Conservation (phyloP, 2,329 filamentous ascomycete species). For the Sordariomycetes sp. region DNA sequence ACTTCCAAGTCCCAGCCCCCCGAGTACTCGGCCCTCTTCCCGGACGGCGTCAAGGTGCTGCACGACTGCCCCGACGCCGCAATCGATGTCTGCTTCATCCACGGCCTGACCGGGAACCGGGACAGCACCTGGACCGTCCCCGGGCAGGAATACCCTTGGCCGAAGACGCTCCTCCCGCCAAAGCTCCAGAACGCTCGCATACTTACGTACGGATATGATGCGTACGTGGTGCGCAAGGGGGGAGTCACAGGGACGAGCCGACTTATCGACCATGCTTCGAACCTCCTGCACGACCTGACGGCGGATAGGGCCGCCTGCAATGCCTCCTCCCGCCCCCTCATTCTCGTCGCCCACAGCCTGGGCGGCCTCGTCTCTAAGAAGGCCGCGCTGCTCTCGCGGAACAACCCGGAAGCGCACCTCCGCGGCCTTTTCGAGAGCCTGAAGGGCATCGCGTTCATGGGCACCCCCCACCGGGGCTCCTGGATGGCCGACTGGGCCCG, state of each 20-base stretch:
- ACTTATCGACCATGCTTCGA: conserved; percentile 17
- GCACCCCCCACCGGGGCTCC: conserved; percentile 23
- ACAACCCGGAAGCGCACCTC: conserved; percentile 17
- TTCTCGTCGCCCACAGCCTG: conserved; percentile 26
- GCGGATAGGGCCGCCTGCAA: conserved; percentile 10
- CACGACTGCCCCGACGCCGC: conserved; percentile 10
- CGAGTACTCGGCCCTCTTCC: conserved; percentile 1
- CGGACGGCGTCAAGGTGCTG: conserved; percentile 10
- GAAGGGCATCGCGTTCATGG: conserved; percentile 23
- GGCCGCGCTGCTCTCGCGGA: conserved; percentile 19
- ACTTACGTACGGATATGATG: conserved; percentile 28
- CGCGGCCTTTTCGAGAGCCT: conserved; percentile 14
- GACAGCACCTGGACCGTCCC: conserved; percentile 24
- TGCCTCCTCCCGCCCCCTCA: conserved; percentile 15
- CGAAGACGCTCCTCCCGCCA: conserved; percentile 17
- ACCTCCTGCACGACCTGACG: conserved; percentile 17
- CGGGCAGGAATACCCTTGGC: conserved; percentile 19
- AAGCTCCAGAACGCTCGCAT: conserved; percentile 20
- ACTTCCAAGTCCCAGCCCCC: too few relatives aligned
- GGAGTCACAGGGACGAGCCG: conserved; percentile 12
- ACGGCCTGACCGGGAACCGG: conserved; percentile 27
- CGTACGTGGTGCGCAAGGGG: conserved; percentile 12
- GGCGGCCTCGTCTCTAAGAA: conserved; percentile 27
- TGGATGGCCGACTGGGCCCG: conserved; percentile 21
- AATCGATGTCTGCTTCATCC: conserved; percentile 23